Percentiles rank a stretch among this genome's conserved stretches.
phyloP scores from a whole-genome alignment of 73 alveolate genomes.

The Paramecium biaurelia region DNA sequence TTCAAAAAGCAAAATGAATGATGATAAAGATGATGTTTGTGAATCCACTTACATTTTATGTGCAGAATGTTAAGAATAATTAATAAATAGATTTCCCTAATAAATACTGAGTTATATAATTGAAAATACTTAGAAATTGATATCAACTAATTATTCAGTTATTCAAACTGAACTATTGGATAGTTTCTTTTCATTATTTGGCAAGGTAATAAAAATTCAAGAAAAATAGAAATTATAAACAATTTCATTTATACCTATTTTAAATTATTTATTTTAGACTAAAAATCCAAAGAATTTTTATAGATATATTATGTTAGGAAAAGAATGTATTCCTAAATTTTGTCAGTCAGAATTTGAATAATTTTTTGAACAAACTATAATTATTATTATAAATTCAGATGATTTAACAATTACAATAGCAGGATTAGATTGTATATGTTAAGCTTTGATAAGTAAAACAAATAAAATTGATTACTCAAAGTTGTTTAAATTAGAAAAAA shows the following conservation, averaged over 20 bases:
- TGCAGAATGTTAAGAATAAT: neutral
- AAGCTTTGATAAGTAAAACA: neutral
- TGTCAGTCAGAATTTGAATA: neutral
- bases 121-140: neutral
- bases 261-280: neutral
- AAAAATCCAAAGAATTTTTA: neutral
- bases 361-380: neutral
- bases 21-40: neutral
- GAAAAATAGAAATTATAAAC: neutral
- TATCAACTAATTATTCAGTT: neutral
- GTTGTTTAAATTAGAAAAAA: neutral
- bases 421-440: neutral
- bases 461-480: neutral
- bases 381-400: neutral
- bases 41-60: neutral
- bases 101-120: neutral
- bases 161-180: neutral
- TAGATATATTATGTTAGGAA: neutral
- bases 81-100: constrained; percentile 38
- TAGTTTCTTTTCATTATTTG: neutral
- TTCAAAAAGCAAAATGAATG: neutral
- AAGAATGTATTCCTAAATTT: neutral
- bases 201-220: neutral
- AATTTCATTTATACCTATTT: neutral
- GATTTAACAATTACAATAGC: neutral